Conservation (phyloP, 352 stramenopile genomes). For the Thalassiosira livingstoniorum region DNA sequence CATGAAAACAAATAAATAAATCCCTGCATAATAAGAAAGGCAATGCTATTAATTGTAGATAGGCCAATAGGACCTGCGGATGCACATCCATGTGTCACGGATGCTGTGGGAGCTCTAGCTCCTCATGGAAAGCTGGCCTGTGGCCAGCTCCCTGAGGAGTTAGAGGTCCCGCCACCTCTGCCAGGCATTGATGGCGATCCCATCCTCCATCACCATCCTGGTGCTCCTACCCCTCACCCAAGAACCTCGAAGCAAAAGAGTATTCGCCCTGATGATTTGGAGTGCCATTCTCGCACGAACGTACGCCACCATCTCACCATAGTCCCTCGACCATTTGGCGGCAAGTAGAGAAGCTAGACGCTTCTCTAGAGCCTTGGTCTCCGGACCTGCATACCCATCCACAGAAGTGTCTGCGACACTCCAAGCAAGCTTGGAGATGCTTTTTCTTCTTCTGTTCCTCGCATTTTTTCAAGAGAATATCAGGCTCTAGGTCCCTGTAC, state of each 20-base stretch:
- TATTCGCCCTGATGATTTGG: neutral
- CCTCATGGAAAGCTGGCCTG: too few species aligned
- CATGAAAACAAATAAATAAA: too few species aligned
- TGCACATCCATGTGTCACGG: too few species aligned
- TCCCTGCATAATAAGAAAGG: too few species aligned
- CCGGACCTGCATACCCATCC: slow-evolving; percentile 28
- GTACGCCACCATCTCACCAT: slow-evolving; percentile 1
- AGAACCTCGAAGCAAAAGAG: neutral
- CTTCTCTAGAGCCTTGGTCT: slow-evolving; percentile 12
- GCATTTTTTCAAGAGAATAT: neutral
- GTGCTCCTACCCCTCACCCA: neutral
- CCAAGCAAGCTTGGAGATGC: neutral
- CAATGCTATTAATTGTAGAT: too few species aligned
- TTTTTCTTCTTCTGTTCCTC: neutral
- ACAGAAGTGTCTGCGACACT: slow-evolving; percentile 25
- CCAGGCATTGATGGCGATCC: too few species aligned
- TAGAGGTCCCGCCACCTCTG: too few species aligned
- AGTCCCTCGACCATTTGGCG: slow-evolving; percentile 11
- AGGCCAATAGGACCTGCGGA: too few species aligned
- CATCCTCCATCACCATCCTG: neutral
- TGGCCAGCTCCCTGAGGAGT: too few species aligned
- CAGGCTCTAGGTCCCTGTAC: neutral
- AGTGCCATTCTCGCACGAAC: neutral
- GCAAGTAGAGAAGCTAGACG: slow-evolving; percentile 4
- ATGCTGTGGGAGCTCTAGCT: too few species aligned